Evolutionary conservation across 1,284 basidiomycete genomes (phyloP), one percentile per base, ranked within the genome.

Genomic region (Trichosporon coremiiforme): DNA sequence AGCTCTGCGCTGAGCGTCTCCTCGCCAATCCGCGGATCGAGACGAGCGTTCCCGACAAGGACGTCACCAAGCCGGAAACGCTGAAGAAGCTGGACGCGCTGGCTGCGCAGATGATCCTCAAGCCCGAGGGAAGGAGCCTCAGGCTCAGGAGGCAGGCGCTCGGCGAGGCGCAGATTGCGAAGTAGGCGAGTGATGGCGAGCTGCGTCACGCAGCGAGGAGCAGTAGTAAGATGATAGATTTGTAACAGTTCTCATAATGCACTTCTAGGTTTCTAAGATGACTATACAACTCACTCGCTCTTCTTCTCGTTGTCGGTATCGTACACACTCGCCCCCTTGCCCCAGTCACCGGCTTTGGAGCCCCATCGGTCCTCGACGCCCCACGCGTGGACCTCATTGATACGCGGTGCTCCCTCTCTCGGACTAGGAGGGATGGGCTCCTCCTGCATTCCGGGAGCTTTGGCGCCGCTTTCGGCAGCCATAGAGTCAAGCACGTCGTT

Each of bases 71-170:
- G 5, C 5, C 86, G 85, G 72, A 86, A 85, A 69, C 84, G 68
- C 75, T 90, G 2, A 84, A 85, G 63, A 78, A 88, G 17, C 85
- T 92, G 35, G 89, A 91, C 71, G 88, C 90, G 75, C 85, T 93
- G 7, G 89, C 91, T 0, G 91, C 90, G 4, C 90, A 93, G 77
- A 84, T 88, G 10, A 82, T 93, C 33, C 74, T 84, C 25, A 77
- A 71, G 1, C 74, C 75, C 4, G 77, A 77, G 22, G 80, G 79
- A 1, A 68, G 73, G 17, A 66, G 67, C 69, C 68, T 80, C 62
- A 71, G 73, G 12, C 66, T 70, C 1, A 67, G 70, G 66, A 68
- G 79, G 33, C 73, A 67, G 57, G 73, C 70, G 31, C 60, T 69
- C 75, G 74, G 73, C 67, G 69, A 74, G 12, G 75, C 57, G 17